A percentile compares a stretch with the other conserved stretches of the same genome.
Conservation (phyloP, 768 basidiomycete genomes). For the Saitozyma podzolica region DNA sequence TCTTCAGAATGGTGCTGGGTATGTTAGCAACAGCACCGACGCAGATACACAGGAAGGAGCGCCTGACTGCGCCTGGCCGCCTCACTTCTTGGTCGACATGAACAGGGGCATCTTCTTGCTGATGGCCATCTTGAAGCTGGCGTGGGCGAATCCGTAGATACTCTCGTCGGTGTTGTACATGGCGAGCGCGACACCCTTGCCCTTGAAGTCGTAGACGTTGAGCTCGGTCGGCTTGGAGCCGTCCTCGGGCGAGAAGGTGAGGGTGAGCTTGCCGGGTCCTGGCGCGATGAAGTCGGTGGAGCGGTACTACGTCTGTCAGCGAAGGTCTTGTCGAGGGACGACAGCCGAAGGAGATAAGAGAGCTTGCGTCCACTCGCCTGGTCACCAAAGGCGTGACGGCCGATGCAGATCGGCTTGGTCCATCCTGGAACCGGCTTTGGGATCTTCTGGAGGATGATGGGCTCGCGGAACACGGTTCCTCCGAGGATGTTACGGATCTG, state of each 20-base stretch:
- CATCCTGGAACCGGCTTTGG: conserved; percentile 95
- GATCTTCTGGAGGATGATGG: conserved; percentile 86
- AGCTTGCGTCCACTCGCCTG: conserved; percentile 59
- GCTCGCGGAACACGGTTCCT: conserved; percentile 98
- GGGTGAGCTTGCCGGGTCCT: conserved; percentile 88
- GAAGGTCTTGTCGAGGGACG: too few species aligned
- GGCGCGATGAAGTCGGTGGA: conserved; percentile 90
- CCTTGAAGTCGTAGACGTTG: conserved; percentile 92
- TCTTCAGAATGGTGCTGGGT: conserved; percentile 56
- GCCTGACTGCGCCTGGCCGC: background rate
- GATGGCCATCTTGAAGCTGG: conserved; percentile 95
- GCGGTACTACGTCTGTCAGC: conserved; percentile 64
- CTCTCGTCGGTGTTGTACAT: conserved; percentile 99
- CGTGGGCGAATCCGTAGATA: conserved; percentile 91
- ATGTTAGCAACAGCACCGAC: conserved; percentile 3
- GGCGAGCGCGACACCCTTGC: conserved; percentile 84
- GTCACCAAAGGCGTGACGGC: conserved; percentile 96
- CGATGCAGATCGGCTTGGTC: conserved; percentile 94
- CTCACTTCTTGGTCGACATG: conserved; percentile 91
- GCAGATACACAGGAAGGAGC: background rate
- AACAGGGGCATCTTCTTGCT: conserved; percentile 64
- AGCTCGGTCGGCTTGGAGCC: conserved; percentile 68
- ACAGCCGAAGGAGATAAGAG: background rate
- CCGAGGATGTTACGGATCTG: conserved; percentile 94
- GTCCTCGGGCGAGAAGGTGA: conserved; percentile 80